phyloP scores from a whole-genome alignment of 2,329 filamentous ascomycete genomes.

The Fusarium abutilonis region DNA sequence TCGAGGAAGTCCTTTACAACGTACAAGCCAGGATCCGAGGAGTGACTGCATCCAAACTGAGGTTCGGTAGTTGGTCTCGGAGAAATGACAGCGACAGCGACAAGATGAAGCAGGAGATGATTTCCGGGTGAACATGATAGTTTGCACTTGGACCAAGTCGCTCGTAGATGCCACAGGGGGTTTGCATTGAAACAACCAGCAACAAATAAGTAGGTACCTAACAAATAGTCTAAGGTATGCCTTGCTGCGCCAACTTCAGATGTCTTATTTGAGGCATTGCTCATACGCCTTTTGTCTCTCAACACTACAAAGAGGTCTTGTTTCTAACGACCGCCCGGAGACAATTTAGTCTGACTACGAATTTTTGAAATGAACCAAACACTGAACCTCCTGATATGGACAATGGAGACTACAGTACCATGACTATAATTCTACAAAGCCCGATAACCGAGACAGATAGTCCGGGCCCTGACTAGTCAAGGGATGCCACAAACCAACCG shows the following conservation, averaged over 20 bases:
- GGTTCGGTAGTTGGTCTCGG: background rate
- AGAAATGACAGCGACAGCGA: constrained; percentile 21
- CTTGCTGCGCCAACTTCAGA: background rate
- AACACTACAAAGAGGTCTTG: background rate
- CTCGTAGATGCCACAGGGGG: accelerated
- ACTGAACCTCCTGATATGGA: no score
- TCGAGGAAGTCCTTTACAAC: background rate
- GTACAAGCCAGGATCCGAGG: constrained; percentile 22
- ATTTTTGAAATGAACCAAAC: no score
- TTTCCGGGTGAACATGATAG: accelerated
- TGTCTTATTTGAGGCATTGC: no score
- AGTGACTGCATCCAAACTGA: constrained; percentile 13
- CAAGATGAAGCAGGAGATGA: background rate
- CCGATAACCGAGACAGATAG: no score
- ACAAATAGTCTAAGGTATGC: no score
- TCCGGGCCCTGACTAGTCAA: no score
- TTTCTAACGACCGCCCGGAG: background rate
- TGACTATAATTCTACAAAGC: no score
- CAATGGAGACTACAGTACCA: no score
- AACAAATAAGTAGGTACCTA: no score
- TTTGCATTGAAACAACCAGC: background rate
- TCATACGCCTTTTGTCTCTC: background rate
- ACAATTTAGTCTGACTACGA: no score
- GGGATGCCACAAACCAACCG: background rate
- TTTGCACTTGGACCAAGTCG: background rate